phyloP scores from a whole-genome alignment of 2,329 filamentous ascomycete species.

The Fusarium sp. region DNA sequence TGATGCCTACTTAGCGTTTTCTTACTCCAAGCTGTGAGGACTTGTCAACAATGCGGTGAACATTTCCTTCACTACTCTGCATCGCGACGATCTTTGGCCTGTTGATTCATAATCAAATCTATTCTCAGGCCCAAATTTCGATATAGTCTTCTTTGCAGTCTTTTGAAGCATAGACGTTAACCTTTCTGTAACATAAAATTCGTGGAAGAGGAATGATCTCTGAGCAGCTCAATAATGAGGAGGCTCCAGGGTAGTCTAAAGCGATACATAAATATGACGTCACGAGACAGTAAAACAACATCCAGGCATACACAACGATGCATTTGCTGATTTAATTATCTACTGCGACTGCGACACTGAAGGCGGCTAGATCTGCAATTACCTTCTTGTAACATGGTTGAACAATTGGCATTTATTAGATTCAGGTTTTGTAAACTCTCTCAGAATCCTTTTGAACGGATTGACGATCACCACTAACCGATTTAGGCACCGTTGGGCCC shows the following conservation, averaged over 20 bases:
- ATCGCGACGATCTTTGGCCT: rapidly evolving
- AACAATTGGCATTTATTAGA: neutral
- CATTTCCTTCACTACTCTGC: too few species aligned
- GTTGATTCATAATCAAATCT: rapidly evolving
- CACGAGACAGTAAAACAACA: neutral
- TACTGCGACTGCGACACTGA: too few species aligned
- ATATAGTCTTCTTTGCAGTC: neutral
- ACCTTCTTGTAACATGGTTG: neutral
- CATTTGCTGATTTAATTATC: too few species aligned
- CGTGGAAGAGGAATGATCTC: too few species aligned
- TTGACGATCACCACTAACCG: neutral
- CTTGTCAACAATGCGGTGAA: too few species aligned
- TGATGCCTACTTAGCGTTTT: rapidly evolving
- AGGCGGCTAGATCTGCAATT: too few species aligned
- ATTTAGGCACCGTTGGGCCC: neutral
- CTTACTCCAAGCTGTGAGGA: too few species aligned
- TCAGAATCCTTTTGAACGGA: neutral
- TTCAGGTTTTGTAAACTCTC: neutral
- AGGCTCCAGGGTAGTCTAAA: neutral
- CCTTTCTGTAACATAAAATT: too few species aligned
- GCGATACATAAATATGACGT: neutral
- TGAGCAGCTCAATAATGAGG: neutral
- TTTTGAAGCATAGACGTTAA: neutral
- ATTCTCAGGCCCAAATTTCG: too few species aligned
- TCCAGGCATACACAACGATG: neutral